A percentile compares a stretch with the other conserved stretches of the same genome.
Evolutionary conservation across 768 basidiomycete species (phyloP).

Genomic region (Tylopilus sp.): DNA sequence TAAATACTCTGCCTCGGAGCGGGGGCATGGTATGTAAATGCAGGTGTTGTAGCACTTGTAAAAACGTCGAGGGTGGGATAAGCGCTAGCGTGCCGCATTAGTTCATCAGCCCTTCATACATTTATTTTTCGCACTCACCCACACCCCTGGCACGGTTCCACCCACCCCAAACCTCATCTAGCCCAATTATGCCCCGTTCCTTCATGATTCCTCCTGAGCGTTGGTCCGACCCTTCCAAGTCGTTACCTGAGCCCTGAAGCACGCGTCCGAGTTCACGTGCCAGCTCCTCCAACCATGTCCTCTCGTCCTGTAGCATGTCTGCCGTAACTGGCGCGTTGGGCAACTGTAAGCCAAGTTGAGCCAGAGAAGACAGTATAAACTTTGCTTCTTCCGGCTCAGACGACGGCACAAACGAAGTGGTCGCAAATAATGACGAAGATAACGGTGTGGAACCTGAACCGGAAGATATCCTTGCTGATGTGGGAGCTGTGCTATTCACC

Average conservation of each 20-base stretch:
- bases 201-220: constrained; percentile 63
- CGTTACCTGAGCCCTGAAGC: constrained; percentile 46
- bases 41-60: constrained; percentile 70
- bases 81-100: constrained; percentile 53
- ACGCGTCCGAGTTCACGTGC: constrained; percentile 79
- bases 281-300: constrained; percentile 73
- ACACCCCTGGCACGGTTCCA: constrained; percentile 95
- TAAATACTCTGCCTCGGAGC: constrained; percentile 64
- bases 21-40: constrained; percentile 61
- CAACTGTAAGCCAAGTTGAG: constrained; percentile 85
- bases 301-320: constrained; percentile 85
- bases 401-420: constrained; percentile 32
- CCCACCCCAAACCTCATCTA: constrained; percentile 93
- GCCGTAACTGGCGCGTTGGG: constrained; percentile 76
- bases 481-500: not conserved
- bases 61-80: constrained; percentile 83
- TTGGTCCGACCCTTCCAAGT: constrained; percentile 4
- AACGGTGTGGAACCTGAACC: constrained; percentile 20
- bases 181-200: constrained; percentile 72
- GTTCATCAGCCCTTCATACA: not conserved
- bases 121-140: constrained; percentile 41
- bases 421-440: constrained; percentile 23
- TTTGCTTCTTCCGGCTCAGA: constrained; percentile 79
- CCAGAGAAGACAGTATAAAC: constrained; percentile 84
- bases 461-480: constrained; percentile 17